Base-by-base conservation (phyloP, 345 rosid species). In the Sapria himalayana region DNA sequence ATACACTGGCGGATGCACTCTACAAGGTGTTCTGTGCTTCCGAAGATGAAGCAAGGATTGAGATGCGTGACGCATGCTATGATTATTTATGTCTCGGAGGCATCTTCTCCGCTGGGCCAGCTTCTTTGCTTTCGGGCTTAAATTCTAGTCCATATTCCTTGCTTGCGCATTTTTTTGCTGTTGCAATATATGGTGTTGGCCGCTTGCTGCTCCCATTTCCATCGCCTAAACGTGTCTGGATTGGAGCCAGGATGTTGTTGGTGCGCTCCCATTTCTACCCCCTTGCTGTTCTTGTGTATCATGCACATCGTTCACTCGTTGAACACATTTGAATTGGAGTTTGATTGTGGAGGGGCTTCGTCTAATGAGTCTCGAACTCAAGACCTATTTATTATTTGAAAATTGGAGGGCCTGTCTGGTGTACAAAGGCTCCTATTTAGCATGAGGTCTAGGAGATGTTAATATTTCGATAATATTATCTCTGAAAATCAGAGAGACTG, bases 41-140 rank as follows among this genome's bases (percentile, higher is more conserved):
- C 3, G 49, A 65, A 24, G 76, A 70, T 40, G 56, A 54, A 39
- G 65, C 71, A 27, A 56, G 58, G 50, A 59, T 43, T 45, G 75
- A 69, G 45, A 52, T 69, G 75, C 60, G 71, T 0, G 48, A 69
- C 22, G 76, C 66, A 29, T 69, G 71, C 40, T 65, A 64, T 22
- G 69, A 58, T 31, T 69, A 69, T 55, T 50, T 69, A 18, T 48
- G 71, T 38, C 69, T 69, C 6, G 75, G 75, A 15, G 72, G 72
- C 1, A 16, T 42, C 9, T 65, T 46, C 50, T 45, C 72, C 15
- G 48, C 39, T 18, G 76, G 76, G 33, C 65, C 71, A 3, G 33
- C 59, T 23, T 45, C 76, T 39, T 44, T 65, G 33, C 65, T 65
- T 29, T 62, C 75, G 3, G 76, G 69, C 7, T 29, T 70, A 38